Conservation (phyloP, 2,329 filamentous ascomycete genomes). For the Xylaria sp. region DNA sequence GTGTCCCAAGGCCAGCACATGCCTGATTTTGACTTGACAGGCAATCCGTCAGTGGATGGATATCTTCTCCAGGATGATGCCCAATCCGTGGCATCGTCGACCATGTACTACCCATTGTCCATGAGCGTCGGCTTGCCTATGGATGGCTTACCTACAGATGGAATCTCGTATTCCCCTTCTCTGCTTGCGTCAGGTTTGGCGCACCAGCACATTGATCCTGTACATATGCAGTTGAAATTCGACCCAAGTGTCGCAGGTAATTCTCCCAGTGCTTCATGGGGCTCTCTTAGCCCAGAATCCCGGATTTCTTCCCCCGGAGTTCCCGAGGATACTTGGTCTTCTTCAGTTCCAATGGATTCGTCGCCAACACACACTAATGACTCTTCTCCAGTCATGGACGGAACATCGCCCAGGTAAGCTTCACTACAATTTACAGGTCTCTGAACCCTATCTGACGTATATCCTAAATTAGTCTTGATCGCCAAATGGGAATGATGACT, state of each 20-base stretch:
- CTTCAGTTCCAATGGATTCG: conserved; percentile 49
- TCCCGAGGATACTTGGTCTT: conserved; percentile 61
- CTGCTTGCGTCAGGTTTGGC: conserved; percentile 56
- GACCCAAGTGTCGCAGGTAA: conserved; percentile 60
- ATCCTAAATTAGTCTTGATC: conserved; percentile 51
- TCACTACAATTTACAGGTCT: conserved; percentile 34
- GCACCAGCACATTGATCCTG: conserved; percentile 66
- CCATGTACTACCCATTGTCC: conserved; percentile 61
- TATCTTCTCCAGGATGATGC: conserved; percentile 63
- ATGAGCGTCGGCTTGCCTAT: conserved; percentile 50
- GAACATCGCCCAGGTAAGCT: conserved; percentile 66
- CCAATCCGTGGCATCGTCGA: conserved; percentile 56
- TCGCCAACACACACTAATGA: conserved; percentile 59
- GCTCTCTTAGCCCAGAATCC: conserved; percentile 62
- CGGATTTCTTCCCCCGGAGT: conserved; percentile 61
- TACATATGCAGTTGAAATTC: conserved; percentile 65
- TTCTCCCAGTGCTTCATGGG: conserved; percentile 64
- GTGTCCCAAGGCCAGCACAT: conserved; percentile 60
- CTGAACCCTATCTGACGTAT: conserved; percentile 47
- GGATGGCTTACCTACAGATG: conserved; percentile 56
- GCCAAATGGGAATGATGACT: conserved; percentile 53
- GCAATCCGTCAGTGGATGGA: conserved; percentile 63
- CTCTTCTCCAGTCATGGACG: conserved; percentile 61
- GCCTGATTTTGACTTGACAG: conserved; percentile 63
- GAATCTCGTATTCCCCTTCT: conserved; percentile 55